Conservation (phyloP, 345 rosid genomes). For the Trapa incisa region DNA sequence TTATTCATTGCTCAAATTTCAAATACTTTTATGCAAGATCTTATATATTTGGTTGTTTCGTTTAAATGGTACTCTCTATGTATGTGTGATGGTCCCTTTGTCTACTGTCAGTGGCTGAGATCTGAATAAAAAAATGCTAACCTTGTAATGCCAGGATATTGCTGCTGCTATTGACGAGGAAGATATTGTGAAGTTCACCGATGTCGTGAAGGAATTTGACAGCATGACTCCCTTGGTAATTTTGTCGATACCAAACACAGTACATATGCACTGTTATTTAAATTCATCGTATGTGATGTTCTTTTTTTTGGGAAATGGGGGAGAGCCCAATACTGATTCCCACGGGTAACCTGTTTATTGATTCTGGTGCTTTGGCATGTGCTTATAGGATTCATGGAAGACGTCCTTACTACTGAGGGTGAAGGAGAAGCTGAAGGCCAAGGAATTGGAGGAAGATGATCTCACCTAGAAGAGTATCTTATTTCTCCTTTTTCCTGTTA, state of each 20-base stretch:
- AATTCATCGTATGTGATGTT: not conserved
- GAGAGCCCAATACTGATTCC: not conserved
- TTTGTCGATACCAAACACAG: no score
- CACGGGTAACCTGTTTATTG: not conserved
- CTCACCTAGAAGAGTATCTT: slow-evolving; percentile 45
- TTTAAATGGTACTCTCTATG: no score
- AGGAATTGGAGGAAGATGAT: slow-evolving; percentile 92
- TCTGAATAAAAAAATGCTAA: not conserved
- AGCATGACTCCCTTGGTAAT: slow-evolving; percentile 97
- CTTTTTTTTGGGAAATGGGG: not conserved
- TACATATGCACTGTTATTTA: not conserved
- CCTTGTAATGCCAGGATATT: slow-evolving; percentile 42
- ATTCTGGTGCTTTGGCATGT: not conserved
- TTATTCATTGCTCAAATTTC: not conserved
- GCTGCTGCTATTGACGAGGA: slow-evolving; percentile 89
- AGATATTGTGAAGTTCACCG: slow-evolving; percentile 77
- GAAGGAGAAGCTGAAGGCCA: slow-evolving; percentile 93
- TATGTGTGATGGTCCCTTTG: not conserved
- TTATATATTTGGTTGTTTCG: no score
- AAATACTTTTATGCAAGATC: no score
- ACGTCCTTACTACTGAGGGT: slow-evolving; percentile 87
- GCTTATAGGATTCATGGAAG: slow-evolving; percentile 79
- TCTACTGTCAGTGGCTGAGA: not conserved
- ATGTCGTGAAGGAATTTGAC: slow-evolving; percentile 85
- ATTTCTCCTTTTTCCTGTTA: not conserved